A percentile compares a stretch with the other conserved stretches of the same genome.
Evolutionary conservation across 805 yeast genomes (phyloP).

Genomic region (Tetrapisispora phaffii): DNA sequence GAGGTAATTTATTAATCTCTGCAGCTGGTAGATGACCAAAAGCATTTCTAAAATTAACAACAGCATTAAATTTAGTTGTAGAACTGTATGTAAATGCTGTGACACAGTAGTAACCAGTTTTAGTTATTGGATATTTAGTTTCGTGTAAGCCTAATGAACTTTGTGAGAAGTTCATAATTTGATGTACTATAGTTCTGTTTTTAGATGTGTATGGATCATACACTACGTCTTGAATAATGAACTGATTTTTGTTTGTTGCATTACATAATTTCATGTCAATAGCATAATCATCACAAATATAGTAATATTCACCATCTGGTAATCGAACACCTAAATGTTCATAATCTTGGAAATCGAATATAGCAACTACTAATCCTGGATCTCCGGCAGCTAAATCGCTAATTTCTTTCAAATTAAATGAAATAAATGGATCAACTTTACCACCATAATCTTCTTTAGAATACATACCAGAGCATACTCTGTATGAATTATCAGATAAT

Average conservation of each 20-base stretch:
- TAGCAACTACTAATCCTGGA: conserved; percentile 49
- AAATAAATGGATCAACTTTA: conserved; percentile 49
- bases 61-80: conserved; percentile 44
- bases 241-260: conserved; percentile 45
- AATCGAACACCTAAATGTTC: conserved; percentile 50
- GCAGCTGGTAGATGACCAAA: conserved; percentile 84
- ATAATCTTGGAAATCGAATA: conserved; percentile 78
- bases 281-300: conserved; percentile 68
- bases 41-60: conserved; percentile 81
- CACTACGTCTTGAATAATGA: conserved; percentile 41
- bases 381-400: conserved; percentile 27
- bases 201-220: conserved; percentile 38
- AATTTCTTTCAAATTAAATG: conserved; percentile 34
- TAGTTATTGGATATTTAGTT: conserved; percentile 51
- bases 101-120: conserved; percentile 89
- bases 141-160: conserved; percentile 50
- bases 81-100: conserved; percentile 47
- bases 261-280: conserved; percentile 49
- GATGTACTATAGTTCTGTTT: conserved; percentile 43
- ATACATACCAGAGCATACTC: conserved; percentile 86
- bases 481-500: conserved; percentile 44
- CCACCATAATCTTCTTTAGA: conserved; percentile 85
- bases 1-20: conserved; percentile 83
- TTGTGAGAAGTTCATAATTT: conserved; percentile 48
- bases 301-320: conserved; percentile 39